A percentile compares a stretch with the other conserved stretches of the same genome.
phyloP scores from a whole-genome alignment of 2,329 filamentous ascomycete species.

The Fonsecaea erecta region DNA sequence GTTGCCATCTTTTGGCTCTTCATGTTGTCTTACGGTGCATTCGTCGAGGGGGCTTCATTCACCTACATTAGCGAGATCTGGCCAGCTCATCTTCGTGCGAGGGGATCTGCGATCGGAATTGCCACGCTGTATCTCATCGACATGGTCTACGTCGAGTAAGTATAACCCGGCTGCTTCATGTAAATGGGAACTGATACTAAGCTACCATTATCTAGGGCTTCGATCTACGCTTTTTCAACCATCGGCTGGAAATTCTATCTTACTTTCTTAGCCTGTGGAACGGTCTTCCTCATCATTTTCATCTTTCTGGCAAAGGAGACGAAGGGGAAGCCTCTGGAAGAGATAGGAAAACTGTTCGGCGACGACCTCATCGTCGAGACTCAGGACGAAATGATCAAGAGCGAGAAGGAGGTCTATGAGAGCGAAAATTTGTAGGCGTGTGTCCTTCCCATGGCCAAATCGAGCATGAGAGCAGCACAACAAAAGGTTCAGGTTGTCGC shows the following conservation, averaged over 20 bases:
- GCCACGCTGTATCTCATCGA: conserved; percentile 43
- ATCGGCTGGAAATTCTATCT: conserved; percentile 48
- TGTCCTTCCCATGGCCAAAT: not conserved
- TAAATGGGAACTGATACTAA: not conserved
- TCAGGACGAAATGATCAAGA: conserved; percentile 24
- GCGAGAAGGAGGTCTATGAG: conserved; percentile 12
- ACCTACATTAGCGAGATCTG: conserved; percentile 54
- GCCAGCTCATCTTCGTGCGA: conserved; percentile 46
- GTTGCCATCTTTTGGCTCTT: conserved; percentile 50
- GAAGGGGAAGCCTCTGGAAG: conserved; percentile 39
- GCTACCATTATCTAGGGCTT: conserved; percentile 23
- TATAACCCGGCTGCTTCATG: not conserved
- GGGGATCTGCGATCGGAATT: conserved; percentile 40
- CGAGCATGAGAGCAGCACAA: not conserved
- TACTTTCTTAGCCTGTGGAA: conserved; percentile 36
- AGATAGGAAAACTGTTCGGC: conserved; percentile 39
- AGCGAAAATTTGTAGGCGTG: conserved; percentile 20
- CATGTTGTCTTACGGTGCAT: conserved; percentile 49
- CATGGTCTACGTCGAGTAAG: conserved; percentile 42
- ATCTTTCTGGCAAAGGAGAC: conserved; percentile 36
- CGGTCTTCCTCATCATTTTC: conserved; percentile 37
- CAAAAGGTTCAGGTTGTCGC: too few species aligned
- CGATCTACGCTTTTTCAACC: conserved; percentile 38
- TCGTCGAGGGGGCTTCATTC: conserved; percentile 54
- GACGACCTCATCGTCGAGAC: conserved; percentile 27